Conservation (phyloP, 257 asterid species). For the Craterostigma plantagineum region DNA sequence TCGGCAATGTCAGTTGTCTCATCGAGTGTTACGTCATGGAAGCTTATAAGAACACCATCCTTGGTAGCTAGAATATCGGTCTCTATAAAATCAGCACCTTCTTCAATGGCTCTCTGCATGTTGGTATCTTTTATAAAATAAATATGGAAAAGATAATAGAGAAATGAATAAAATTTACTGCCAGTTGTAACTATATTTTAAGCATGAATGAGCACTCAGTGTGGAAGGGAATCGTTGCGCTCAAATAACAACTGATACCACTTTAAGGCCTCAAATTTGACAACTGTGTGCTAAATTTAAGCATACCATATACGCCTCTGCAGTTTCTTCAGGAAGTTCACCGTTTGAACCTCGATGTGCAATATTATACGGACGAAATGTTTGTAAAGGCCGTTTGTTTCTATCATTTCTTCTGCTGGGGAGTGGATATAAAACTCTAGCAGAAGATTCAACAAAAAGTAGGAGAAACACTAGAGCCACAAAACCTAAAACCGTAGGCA, state of each 20-base stretch:
- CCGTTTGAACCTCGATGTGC: slow-evolving; percentile 99
- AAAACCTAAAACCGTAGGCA: slow-evolving; percentile 15
- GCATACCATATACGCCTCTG: slow-evolving; percentile 66
- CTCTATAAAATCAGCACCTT: slow-evolving; percentile 97
- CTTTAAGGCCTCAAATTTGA: not conserved
- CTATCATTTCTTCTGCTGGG: slow-evolving; percentile 82
- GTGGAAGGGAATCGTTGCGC: too few species aligned
- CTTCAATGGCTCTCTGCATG: slow-evolving; percentile 90
- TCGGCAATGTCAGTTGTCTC: slow-evolving; percentile 51
- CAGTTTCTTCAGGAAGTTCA: slow-evolving; percentile 92
- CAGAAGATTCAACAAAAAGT: slow-evolving; percentile 51
- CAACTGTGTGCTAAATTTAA: not conserved
- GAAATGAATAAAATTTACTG: not conserved
- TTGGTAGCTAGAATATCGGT: slow-evolving; percentile 67
- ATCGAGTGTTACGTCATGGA: slow-evolving; percentile 71
- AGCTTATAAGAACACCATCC: slow-evolving; percentile 74
- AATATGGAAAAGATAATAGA: not conserved
- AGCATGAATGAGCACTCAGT: not conserved
- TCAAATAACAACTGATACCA: not conserved
- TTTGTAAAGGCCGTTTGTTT: slow-evolving; percentile 56
- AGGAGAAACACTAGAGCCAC: slow-evolving; percentile 38
- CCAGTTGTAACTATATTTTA: not conserved
- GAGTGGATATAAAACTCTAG: slow-evolving; percentile 77
- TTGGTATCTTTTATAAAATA: slow-evolving; percentile 5
- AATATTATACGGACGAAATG: slow-evolving; percentile 76